A percentile compares a stretch with the other conserved stretches of the same genome.
Evolutionary conservation across 2,329 filamentous ascomycete genomes (phyloP).

Genomic region (Monilinia fructigena): DNA sequence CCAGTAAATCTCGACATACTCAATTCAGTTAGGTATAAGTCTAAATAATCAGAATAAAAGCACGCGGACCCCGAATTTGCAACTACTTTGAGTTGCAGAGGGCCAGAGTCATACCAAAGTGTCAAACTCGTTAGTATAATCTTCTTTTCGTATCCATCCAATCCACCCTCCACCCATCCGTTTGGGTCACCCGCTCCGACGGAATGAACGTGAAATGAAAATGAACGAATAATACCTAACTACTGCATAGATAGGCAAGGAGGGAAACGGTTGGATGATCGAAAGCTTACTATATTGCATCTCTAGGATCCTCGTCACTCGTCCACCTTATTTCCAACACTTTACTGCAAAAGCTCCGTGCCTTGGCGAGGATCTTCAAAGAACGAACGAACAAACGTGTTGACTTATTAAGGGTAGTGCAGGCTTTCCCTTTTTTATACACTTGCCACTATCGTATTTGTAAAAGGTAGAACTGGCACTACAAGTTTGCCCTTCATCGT

Average conservation of each 20-base stretch:
- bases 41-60: not conserved
- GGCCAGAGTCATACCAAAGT: constrained; percentile 14
- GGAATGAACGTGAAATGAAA: not conserved
- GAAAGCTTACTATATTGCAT: constrained; percentile 17
- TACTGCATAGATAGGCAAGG: not conserved
- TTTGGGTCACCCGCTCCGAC: not conserved
- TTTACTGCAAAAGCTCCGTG: constrained; percentile 8
- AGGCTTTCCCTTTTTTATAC: constrained; percentile 3
- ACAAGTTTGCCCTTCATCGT: not conserved
- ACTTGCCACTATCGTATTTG: constrained; percentile 4
- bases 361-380: constrained; percentile 16
- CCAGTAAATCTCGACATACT: constrained; percentile 18
- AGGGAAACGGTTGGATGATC: constrained; percentile 7
- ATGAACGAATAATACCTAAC: not conserved
- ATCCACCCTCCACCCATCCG: not conserved
- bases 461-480: constrained; percentile 12
- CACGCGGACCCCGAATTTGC: not conserved
- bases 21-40: constrained; percentile 8
- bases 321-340: constrained; percentile 1
- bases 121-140: constrained; percentile 12
- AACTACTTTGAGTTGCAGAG: not conserved
- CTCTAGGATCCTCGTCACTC: constrained; percentile 1
- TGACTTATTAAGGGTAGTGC: constrained; percentile 18
- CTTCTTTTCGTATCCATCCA: constrained; percentile 3
- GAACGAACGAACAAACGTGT: not conserved